Evolutionary conservation across 371 early-diverging fungal species (phyloP).

Genomic region (Sporodiniella umbellata): DNA sequence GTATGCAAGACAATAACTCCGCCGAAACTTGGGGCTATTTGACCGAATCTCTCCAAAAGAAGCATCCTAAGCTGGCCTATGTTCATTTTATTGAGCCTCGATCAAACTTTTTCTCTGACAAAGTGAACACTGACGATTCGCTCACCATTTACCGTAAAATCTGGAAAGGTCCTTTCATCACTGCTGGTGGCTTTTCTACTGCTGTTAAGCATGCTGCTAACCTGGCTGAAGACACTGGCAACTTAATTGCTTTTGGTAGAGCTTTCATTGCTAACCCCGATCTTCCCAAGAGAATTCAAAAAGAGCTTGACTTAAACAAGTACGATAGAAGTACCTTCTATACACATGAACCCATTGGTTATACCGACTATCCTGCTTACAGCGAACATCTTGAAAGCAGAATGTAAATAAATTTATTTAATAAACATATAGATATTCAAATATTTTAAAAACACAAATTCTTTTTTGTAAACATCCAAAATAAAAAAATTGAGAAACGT

Average conservation of each 20-base stretch:
- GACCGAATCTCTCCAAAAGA: constrained; percentile 9
- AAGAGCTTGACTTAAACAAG: constrained; percentile 6
- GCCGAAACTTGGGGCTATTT: constrained; percentile 27
- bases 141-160: constrained; percentile 26
- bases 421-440: no score
- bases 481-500: no score
- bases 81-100: constrained; percentile 30
- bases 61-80: constrained; percentile 22
- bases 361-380: constrained; percentile 18
- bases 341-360: constrained; percentile 9
- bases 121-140: neutral
- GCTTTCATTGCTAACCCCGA: constrained; percentile 25
- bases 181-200: constrained; percentile 25
- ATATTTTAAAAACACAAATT: no score
- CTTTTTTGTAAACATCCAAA: no score
- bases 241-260: constrained; percentile 16
- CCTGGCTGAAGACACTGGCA: constrained; percentile 5
- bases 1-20: constrained; percentile 22
- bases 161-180: constrained; percentile 31
- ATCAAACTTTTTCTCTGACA: constrained; percentile 5
- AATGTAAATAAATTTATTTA: neutral
- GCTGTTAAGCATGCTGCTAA: constrained; percentile 9
- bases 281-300: constrained; percentile 13
- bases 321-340: constrained; percentile 23
- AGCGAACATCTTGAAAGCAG: neutral